Evolutionary conservation across 345 rosid species (phyloP).

Genomic region (Dipteronia sinensis): DNA sequence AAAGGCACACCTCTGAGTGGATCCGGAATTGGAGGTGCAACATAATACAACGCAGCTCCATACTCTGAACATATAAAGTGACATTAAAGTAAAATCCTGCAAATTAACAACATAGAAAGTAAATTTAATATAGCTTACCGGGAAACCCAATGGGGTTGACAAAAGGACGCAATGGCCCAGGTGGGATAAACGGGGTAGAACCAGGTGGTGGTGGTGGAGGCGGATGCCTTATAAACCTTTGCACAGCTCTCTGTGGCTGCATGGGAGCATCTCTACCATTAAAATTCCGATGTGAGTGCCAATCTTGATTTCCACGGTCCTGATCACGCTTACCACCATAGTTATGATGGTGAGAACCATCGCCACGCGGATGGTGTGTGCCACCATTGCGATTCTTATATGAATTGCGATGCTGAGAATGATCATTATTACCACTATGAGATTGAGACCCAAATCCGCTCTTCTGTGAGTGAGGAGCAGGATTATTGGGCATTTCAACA

Average conservation of each 20-base stretch:
- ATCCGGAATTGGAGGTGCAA: conserved; percentile 45
- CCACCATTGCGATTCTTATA: conserved; percentile 62
- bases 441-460: conserved; percentile 50
- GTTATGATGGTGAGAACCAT: conserved; percentile 68
- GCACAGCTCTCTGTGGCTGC: conserved; percentile 58
- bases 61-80: conserved; percentile 44
- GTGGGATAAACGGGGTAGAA: conserved; percentile 50
- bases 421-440: conserved; percentile 54
- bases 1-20: conserved; percentile 48
- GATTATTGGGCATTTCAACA: conserved; percentile 38
- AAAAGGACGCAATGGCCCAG: conserved; percentile 53
- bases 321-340: conserved; percentile 80
- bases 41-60: conserved; percentile 49
- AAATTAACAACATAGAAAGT: conserved; percentile 2
- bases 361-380: conserved; percentile 44
- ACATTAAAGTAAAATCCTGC: conserved; percentile 27
- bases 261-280: conserved; percentile 65
- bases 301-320: conserved; percentile 63
- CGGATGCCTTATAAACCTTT: conserved; percentile 61
- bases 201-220: conserved; percentile 50
- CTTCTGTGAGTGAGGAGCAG: conserved; percentile 57
- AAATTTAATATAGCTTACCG: conserved; percentile 51
- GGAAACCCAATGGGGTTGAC: conserved; percentile 51
- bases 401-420: conserved; percentile 62
- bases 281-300: conserved; percentile 62